Base-by-base conservation (phyloP, 352 stramenopile species). In the Globisporangium okanoganense region DNA sequence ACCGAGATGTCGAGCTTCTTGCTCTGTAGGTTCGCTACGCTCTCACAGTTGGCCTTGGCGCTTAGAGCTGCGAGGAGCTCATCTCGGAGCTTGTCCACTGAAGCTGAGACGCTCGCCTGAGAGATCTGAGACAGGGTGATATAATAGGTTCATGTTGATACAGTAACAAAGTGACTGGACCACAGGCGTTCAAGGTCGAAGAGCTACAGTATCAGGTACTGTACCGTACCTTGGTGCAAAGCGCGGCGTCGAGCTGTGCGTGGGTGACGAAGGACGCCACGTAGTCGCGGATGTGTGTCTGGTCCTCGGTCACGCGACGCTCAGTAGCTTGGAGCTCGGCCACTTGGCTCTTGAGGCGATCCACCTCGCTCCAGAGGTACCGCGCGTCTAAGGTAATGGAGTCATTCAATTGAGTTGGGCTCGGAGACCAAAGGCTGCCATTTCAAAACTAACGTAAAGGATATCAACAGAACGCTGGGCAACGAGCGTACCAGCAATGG, bases 1-100 rank as follows among this genome's bases (percentile, higher is more conserved):
- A 86, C 71, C 3, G 78, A 85, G 9, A 86, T 79, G 56, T 90
- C 81, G 38, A 88, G 63, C 55, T 88, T 87, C 40, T 67, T 79
- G 49, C 27, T 72, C 25, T 90, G 78, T 8, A 88, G 20, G 0
- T 50, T 53, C 20, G 70, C 51, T 0, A 86, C 14, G 3, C 50
- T 60, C 7, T 68, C 56, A 1, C 67, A 12, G 25, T 87, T 73
- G 12, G 74, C 81, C 58, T 90, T 90, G 25, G 71, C 63, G 3
- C 69, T 61, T 20, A 88, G 64, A 2, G 59, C 45, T 13, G 60
- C 47, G 12, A 60, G 48, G 20, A 85, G 41, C 25, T 86, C 72
- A 5, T 27, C 49, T 25, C 75, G 72, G 7, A 79, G 22, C 2
- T 62, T 62, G 35, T 83, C 71, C 31, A 85, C 56, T 20, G 64